A percentile compares a stretch with the other conserved stretches of the same genome.
Conservation (phyloP, 768 basidiomycete species). For the Daedaleopsis nitida region DNA sequence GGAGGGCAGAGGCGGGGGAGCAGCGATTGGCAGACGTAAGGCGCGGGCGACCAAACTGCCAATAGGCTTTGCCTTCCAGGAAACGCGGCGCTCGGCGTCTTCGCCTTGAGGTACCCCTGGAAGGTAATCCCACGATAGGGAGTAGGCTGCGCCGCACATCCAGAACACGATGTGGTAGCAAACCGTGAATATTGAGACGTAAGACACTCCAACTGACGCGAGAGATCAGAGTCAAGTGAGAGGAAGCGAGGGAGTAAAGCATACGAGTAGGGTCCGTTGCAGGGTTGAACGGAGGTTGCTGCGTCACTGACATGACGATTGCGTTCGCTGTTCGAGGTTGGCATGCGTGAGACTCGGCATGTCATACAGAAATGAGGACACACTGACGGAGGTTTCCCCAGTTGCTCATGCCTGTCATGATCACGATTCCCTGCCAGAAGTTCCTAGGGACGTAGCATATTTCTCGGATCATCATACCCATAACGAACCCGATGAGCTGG, state of each 20-base stretch:
- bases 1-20: neutral
- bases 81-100: conserved; percentile 32
- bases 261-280: conserved; percentile 39
- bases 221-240: neutral
- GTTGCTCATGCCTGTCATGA: conserved; percentile 43
- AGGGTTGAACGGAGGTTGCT: conserved; percentile 43
- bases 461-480: conserved; percentile 44
- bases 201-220: conserved; percentile 33
- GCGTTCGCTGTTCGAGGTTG: conserved; percentile 39
- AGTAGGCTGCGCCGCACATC: conserved; percentile 35
- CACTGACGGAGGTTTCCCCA: conserved; percentile 49
- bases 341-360: neutral
- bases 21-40: conserved; percentile 12
- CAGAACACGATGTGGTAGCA: conserved; percentile 43
- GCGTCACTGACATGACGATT: conserved; percentile 45
- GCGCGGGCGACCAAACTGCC: conserved; percentile 28
- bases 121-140: conserved; percentile 38
- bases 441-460: conserved; percentile 50
- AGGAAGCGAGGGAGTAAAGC: conserved; percentile 20
- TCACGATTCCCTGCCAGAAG: conserved; percentile 49
- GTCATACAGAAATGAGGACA: neutral
- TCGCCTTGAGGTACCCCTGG: conserved; percentile 36
- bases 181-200: conserved; percentile 45
- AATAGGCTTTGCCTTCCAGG: conserved; percentile 38
- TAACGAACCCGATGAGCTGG: conserved; percentile 33